Evolutionary conservation across 257 asterid genomes (phyloP), one percentile per base, ranked within the genome.

Genomic region (Capsicum rhomboideum): DNA sequence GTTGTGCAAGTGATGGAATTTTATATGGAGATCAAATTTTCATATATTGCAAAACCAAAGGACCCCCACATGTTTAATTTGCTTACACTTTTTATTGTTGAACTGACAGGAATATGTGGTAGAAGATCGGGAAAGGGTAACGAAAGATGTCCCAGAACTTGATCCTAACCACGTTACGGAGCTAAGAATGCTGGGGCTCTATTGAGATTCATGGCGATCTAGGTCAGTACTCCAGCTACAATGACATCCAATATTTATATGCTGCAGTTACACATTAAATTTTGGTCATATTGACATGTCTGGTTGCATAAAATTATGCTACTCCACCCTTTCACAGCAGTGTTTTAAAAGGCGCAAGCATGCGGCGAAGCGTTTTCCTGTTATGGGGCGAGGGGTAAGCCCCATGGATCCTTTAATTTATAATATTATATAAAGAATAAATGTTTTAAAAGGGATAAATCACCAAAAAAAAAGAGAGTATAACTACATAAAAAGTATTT

Each of bases 131-230:
- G 98, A 94, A 87, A 86, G 91, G 53, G 52, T 82, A 29, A 87
- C 84, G 82, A 93, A 92, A 86, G 93, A 88, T 9, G 88, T 90
- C 61, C 91, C 93, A 0, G 98, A 89, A 72, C 99, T 94, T 49
- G 98, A 96, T 85, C 93, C 96, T 56, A 90, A 94, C 84, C 98
- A 94, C 81, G 90, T 93, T 61, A 90, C 94, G 5, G 99, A 96
- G 90, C 91, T 96, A 58, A 90, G 99, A 84, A 92, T 94, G 95
- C 86, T 94, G 82, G 99, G 99, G 82, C 98, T 96, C 56, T 94
- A 91, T 85, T 96, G 88, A 92, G 90, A 78, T 82, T 75, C 61
- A 75, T 75, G 44, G 40, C 16, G 10, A 50, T 49, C 81, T 75
- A 49, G 81, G 61, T 75, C 9, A 58, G 59, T 75, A 49, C 26